Evolutionary conservation across 2,329 filamentous ascomycete genomes (phyloP).

Genomic region (Chrysoporthe cubensis): DNA sequence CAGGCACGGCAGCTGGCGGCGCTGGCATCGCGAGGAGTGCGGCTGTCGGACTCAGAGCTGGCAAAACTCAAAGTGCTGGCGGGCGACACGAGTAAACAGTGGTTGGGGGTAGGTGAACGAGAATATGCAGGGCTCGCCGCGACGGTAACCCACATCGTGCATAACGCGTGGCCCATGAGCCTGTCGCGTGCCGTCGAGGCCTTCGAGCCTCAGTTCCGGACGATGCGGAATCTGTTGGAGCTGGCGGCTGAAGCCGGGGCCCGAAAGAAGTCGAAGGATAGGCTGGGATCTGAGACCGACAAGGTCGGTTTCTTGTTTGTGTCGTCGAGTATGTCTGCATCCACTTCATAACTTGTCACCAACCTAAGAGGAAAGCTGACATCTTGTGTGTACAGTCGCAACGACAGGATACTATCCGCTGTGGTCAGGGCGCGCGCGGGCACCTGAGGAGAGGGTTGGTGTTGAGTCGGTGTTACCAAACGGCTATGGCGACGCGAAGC

Average conservation of each 20-base stretch:
- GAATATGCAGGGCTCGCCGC: constrained; percentile 44
- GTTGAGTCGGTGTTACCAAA: constrained; percentile 46
- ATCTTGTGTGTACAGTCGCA: background rate
- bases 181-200: constrained; percentile 41
- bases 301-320: constrained; percentile 44
- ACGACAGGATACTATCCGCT: constrained; percentile 33
- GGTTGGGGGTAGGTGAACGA: constrained; percentile 44
- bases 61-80: constrained; percentile 47
- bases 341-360: background rate
- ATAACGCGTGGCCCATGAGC: constrained; percentile 58
- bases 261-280: background rate
- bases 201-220: constrained; percentile 48
- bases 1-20: constrained; percentile 41
- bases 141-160: constrained; percentile 53
- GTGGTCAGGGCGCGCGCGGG: constrained; percentile 33
- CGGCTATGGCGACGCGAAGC: constrained; percentile 59
- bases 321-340: constrained; percentile 39
- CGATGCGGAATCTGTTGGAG: constrained; percentile 52
- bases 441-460: constrained; percentile 48
- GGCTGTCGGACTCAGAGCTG: constrained; percentile 2
- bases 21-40: constrained; percentile 23
- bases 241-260: constrained; percentile 38
- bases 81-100: constrained; percentile 45
- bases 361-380: background rate
- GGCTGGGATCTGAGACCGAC: background rate